Evolutionary conservation across 2,329 filamentous ascomycete species (phyloP).

Genomic region (Aureobasidium sp.): DNA sequence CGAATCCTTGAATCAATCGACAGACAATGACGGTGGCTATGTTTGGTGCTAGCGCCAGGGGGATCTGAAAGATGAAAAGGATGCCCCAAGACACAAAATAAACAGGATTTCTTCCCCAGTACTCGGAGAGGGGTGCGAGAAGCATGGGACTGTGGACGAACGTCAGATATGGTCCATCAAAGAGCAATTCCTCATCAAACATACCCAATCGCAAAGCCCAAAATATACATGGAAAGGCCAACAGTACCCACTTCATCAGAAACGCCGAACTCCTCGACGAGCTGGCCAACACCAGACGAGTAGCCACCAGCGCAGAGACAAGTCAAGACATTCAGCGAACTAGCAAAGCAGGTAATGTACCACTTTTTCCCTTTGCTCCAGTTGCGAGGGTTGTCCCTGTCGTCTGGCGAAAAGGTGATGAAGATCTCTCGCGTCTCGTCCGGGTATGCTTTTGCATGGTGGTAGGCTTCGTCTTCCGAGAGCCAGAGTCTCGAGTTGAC

Average conservation of each 20-base stretch:
- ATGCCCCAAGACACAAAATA: constrained; percentile 26
- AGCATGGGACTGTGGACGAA: constrained; percentile 18
- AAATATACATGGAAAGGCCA: constrained; percentile 25
- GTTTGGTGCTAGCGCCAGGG: constrained; percentile 10
- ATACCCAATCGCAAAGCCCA: constrained; percentile 21
- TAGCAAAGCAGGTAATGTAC: constrained; percentile 34
- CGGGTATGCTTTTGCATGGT: constrained; percentile 15
- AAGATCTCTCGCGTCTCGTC: constrained; percentile 18
- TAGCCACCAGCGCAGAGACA: constrained; percentile 13
- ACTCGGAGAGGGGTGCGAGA: constrained; percentile 28
- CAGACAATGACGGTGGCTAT: constrained; percentile 21
- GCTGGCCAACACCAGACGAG: constrained; percentile 9
- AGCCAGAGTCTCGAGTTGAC: background rate
- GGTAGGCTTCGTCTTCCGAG: constrained; percentile 17
- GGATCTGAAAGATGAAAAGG: constrained; percentile 26
- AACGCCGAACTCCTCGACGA: constrained; percentile 20
- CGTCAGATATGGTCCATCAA: background rate
- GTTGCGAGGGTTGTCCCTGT: constrained; percentile 32
- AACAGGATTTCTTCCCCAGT: constrained; percentile 29
- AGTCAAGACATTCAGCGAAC: constrained; percentile 26
- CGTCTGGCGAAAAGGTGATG: constrained; percentile 17
- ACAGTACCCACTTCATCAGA: constrained; percentile 25
- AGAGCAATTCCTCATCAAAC: background rate
- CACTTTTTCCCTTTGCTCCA: constrained; percentile 32
- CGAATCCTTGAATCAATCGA: constrained; percentile 24